Conservation (phyloP, 345 rosid genomes). For the Euphorbia pulcherrima region DNA sequence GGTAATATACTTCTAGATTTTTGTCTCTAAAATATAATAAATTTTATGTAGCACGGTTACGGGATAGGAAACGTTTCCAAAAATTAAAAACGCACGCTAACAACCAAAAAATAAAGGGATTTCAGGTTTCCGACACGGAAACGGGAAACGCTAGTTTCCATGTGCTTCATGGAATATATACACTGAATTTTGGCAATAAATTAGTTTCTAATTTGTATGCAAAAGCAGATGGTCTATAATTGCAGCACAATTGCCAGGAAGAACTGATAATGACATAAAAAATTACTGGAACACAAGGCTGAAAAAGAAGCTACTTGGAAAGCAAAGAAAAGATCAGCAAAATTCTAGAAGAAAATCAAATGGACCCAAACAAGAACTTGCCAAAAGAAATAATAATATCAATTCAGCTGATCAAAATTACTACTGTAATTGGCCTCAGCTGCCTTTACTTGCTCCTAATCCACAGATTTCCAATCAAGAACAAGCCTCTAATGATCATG, state of each 20-base stretch:
- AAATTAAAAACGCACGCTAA: no score
- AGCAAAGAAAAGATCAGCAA: constrained; percentile 26
- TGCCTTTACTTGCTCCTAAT: constrained; percentile 36
- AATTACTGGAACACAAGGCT: constrained; percentile 35
- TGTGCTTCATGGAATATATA: no score
- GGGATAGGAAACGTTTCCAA: no score
- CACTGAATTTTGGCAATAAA: no score
- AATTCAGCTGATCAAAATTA: constrained; percentile 14
- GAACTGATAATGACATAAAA: constrained; percentile 34
- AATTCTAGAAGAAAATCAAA: constrained; percentile 24
- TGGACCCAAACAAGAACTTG: constrained; percentile 29
- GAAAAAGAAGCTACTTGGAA: constrained; percentile 33
- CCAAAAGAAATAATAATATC: constrained; percentile 23
- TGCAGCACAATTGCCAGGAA: constrained; percentile 32
- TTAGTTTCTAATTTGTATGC: not conserved
- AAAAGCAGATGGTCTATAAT: constrained; percentile 30
- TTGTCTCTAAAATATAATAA: not conserved
- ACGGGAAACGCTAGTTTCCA: no score
- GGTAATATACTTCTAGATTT: constrained; percentile 6
- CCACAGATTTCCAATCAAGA: constrained; percentile 37
- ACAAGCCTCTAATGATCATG: constrained; percentile 35
- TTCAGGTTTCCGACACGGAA: no score
- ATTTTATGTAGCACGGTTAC: no score
- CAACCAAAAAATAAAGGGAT: no score
- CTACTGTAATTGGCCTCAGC: constrained; percentile 44